Conservation (phyloP, 176 grass and related monocot species). For the Musa troglodytarum region DNA sequence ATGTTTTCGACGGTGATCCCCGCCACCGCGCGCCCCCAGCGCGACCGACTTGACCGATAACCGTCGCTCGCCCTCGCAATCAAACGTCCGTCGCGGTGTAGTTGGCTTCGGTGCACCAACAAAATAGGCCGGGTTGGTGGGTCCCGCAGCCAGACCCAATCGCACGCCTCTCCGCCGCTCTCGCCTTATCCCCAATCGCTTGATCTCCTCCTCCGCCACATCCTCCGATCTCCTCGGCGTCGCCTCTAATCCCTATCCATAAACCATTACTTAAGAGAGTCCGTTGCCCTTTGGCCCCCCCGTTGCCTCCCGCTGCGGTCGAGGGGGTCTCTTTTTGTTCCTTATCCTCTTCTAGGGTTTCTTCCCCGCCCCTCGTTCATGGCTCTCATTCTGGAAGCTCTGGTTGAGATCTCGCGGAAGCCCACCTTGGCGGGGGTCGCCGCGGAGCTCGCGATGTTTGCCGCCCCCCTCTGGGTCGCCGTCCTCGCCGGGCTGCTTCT, state of each 20-base stretch:
- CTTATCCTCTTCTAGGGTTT: neutral
- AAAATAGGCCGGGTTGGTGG: no score
- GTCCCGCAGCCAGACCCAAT: no score
- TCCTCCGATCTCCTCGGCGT: neutral
- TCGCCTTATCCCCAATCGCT: neutral
- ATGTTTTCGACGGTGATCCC: no score
- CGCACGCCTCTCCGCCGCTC: neutral
- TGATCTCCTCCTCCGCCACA: neutral
- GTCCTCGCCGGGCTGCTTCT: slow-evolving; percentile 50
- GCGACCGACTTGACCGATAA: no score
- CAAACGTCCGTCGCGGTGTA: no score
- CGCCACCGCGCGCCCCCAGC: no score
- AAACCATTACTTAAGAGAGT: neutral
- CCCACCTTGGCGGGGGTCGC: slow-evolving; percentile 38
- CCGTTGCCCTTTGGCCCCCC: no score
- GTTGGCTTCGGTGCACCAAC: no score
- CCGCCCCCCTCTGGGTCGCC: slow-evolving; percentile 65
- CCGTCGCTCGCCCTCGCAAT: no score
- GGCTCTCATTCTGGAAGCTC: slow-evolving; percentile 43
- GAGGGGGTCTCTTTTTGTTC: neutral
- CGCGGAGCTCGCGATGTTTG: slow-evolving; percentile 43
- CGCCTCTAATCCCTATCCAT: neutral
- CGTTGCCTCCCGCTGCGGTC: neutral
- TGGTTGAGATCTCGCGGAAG: slow-evolving; percentile 38
- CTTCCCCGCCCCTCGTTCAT: slow-evolving; percentile 13